Evolutionary conservation across 345 rosid species (phyloP).

Genomic region (rapeseed (Brassica napus)): Da-Ae NC_063438.1:2678501-2679000

Average conservation of each 20-base stretch:
- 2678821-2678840: constrained; percentile 64
- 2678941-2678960: constrained; percentile 35
- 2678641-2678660: constrained; percentile 81
- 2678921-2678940: constrained; percentile 82
- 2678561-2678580: constrained; percentile 76
- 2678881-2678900: constrained; percentile 74
- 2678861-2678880: constrained; percentile 70
- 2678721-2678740: constrained; percentile 27
- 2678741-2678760: constrained; percentile 73
- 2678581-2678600: constrained; percentile 70
- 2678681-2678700: constrained; percentile 37
- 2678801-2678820: constrained; percentile 65
- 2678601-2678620: constrained; percentile 79
- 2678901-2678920: constrained; percentile 79
- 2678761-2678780: constrained; percentile 66
- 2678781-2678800: constrained; percentile 58
- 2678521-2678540: constrained; percentile 62
- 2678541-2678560: constrained; percentile 79
- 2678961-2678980: background rate
- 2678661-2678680: constrained; percentile 90
- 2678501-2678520: constrained; percentile 58
- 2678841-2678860: constrained; percentile 68
- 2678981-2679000: constrained; percentile 53
- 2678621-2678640: constrained; percentile 91
- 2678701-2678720: constrained; percentile 27